phyloP scores from a whole-genome alignment of 1,284 basidiomycete genomes.

The Mrakiaceae sp. region DNA sequence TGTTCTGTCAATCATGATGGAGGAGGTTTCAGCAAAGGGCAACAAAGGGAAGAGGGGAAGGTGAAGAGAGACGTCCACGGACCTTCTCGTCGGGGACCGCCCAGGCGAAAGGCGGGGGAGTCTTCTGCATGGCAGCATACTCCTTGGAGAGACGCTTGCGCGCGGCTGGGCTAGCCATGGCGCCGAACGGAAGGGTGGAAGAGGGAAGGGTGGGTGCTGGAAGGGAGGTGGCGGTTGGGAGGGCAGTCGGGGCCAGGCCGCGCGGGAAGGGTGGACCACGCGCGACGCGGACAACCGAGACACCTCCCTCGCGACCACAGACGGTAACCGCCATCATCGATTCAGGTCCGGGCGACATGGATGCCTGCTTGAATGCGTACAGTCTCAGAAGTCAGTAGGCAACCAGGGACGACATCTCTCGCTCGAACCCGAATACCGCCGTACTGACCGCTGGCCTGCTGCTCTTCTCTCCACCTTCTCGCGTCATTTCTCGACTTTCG shows the following conservation, averaged over 20 bases:
- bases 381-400: neutral
- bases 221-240: neutral
- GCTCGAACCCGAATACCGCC: too few species aligned
- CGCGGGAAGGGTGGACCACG: too few species aligned
- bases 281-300: too few species aligned
- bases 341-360: too few species aligned
- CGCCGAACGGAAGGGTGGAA: neutral
- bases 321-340: too few species aligned
- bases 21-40: neutral
- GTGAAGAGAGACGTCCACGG: neutral
- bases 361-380: neutral
- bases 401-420: too few species aligned
- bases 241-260: neutral
- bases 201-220: neutral
- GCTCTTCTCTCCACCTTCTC: neutral
- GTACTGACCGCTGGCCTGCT: neutral
- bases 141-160: conserved; percentile 55
- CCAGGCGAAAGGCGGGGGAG: conserved; percentile 88
- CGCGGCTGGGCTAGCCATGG: conserved; percentile 14
- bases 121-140: conserved; percentile 82
- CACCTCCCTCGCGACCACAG: too few species aligned
- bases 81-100: conserved; percentile 82
- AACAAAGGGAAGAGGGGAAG: neutral
- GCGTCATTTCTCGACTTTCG: neutral
- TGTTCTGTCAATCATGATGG: conserved; percentile 5